Base-by-base conservation (phyloP, 176 grass and related monocot genomes). In the Eragrostis curvula region DNA sequence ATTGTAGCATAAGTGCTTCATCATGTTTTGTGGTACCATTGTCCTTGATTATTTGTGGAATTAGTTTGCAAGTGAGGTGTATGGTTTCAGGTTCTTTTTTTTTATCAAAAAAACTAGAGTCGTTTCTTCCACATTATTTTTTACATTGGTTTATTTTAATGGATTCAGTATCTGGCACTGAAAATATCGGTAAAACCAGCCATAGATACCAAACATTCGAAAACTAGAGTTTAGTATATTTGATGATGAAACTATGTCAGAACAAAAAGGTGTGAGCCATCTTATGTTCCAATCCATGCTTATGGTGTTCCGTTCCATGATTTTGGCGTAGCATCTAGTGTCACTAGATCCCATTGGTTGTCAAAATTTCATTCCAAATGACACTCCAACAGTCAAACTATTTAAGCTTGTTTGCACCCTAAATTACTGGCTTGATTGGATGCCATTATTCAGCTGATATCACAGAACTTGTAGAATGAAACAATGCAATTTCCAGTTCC, bases 51-150 rank as follows among this genome's bases (percentile, higher is more conserved):
- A 1, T 66, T 62, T 75, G 18, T 43, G 39, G 8, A 15, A 24
- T 21, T 36, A 36, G 6, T 30, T 21, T 70, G 39, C 51, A 70
- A 70, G 23, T 63, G 43, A 63, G 20, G 21, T 40, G 4, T 49
- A 36, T 1, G 14, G 23, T 53, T 71, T 74, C 46, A 82, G 80
- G 6, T 74, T 12, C 12, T 51, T 40, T 65, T 42, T n/a, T 74
- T 83, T 50, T 69, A 7, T 20, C 41, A 52, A 41, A 27, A 47
- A 65, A 66, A 72, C n/a, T 2, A 5, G 10, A 43, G 29, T 14
- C 25, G n/a, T 71, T 73, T 53, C 21, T 52, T 15, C 0, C 3
- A 12, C 9, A 65, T 43, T 57, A 21, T n/a, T 17, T 43, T 60
- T 14, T 16, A 15, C 1, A 9, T 6, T 50, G 12, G 27, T 56